These are phyloP conservation scores for Cyclospora cayetanensis DNA, from an alignment of 169 alveolate species.

Conservation along the genomic window DNA sequence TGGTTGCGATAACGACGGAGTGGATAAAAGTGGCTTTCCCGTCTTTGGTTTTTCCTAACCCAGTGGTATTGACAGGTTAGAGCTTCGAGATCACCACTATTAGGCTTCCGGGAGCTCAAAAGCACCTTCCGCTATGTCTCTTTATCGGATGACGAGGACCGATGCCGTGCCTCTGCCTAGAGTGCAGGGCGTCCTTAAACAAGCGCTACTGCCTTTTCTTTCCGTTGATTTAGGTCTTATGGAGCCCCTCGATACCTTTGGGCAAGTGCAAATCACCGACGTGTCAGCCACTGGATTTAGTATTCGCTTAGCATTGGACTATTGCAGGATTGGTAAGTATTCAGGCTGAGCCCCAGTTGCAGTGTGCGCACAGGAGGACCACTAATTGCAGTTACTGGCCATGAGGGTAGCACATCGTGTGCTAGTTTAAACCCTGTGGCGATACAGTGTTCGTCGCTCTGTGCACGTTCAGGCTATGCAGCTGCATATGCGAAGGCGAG, in stretches of 20 bases:
- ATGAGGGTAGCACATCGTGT: background rate
- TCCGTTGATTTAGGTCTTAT: conserved; percentile 44
- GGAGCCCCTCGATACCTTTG: background rate
- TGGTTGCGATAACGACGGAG: background rate
- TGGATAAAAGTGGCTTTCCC: conserved; percentile 6
- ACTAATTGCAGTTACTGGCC: no score
- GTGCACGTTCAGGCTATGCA: conserved; percentile 32
- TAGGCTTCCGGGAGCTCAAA: no score
- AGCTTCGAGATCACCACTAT: background rate
- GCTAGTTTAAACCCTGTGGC: background rate
- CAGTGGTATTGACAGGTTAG: conserved; percentile 36
- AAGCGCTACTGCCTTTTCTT: background rate
- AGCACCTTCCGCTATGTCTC: no score
- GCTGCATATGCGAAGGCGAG: conserved; percentile 39
- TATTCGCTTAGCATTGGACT: conserved; percentile 54
- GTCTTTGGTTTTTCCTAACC: conserved; percentile 38
- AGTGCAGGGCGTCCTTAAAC: no score
- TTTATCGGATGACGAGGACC: no score
- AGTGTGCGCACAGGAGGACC: background rate
- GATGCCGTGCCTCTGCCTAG: no score
- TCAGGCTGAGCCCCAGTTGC: background rate
- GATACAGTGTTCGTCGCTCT: background rate
- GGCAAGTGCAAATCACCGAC: conserved; percentile 32
- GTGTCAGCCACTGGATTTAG: conserved; percentile 32
- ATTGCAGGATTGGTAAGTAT: conserved; percentile 52